Conservation (phyloP, 2,329 filamentous ascomycete genomes). For the Talaromyces sp. region DNA sequence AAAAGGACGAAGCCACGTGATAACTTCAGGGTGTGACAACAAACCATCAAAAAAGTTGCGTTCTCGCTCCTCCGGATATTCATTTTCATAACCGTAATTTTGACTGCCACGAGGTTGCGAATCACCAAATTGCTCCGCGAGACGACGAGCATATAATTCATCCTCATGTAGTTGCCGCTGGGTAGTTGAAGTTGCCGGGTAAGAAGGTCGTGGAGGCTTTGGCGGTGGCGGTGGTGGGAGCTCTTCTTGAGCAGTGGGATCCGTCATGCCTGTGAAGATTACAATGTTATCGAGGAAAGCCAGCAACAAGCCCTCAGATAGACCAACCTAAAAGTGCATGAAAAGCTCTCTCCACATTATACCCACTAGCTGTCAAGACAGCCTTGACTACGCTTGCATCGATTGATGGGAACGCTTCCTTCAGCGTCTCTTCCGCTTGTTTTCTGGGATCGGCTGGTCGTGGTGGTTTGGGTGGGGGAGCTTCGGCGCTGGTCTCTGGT, state of each 20-base stretch:
- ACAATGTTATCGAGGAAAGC: neutral
- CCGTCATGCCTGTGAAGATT: slow-evolving; percentile 61
- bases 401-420: slow-evolving; percentile 86
- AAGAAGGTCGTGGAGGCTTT: slow-evolving; percentile 71
- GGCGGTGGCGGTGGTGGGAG: slow-evolving; percentile 69
- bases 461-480: slow-evolving; percentile 73
- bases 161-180: slow-evolving; percentile 83
- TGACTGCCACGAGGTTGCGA: slow-evolving; percentile 35
- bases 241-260: slow-evolving; percentile 65
- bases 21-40: neutral
- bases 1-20: neutral
- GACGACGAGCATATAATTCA: slow-evolving; percentile 83
- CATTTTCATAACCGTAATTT: slow-evolving; percentile 53
- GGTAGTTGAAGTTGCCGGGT: slow-evolving; percentile 48
- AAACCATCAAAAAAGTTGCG: slow-evolving; percentile 81
- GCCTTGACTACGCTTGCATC: slow-evolving; percentile 79
- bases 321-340: slow-evolving; percentile 77
- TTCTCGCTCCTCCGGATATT: slow-evolving; percentile 57
- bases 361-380: slow-evolving; percentile 77
- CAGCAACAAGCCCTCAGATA: neutral
- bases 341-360: slow-evolving; percentile 87
- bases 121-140: slow-evolving; percentile 80
- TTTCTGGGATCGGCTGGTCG: slow-evolving; percentile 75
- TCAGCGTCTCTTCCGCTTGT: slow-evolving; percentile 80
- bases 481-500: slow-evolving; percentile 18